These are phyloP conservation scores for Durotheca rogersii DNA, from an alignment of 495 filamentous ascomycete species.

Conservation along the genomic window DNA sequence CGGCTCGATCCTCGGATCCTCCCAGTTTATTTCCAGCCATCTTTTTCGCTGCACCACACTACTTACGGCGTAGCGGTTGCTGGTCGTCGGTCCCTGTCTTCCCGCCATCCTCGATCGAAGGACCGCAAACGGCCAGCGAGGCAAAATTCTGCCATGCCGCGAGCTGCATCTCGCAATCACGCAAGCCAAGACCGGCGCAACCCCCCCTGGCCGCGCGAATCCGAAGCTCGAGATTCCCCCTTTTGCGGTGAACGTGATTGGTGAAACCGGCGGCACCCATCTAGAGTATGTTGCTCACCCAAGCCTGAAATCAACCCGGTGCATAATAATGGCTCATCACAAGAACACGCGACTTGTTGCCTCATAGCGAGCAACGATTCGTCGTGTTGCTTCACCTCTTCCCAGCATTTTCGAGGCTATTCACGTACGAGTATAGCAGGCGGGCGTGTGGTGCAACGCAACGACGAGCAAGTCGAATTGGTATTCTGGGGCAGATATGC, in stretches of 20 bases:
- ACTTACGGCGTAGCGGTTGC: neutral
- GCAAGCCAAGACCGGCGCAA: conserved; percentile 20
- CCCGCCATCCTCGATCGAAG: conserved; percentile 19
- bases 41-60: conserved; percentile 14
- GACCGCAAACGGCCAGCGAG: conserved; percentile 28
- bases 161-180: conserved; percentile 28
- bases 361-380: conserved; percentile 26
- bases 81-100: conserved; percentile 2
- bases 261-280: conserved; percentile 20
- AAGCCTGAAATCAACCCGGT: neutral
- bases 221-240: conserved; percentile 28
- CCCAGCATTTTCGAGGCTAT: no score
- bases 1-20: conserved; percentile 34
- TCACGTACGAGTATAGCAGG: no score
- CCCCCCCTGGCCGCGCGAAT: conserved; percentile 33
- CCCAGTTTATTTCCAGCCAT: conserved; percentile 22
- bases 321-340: conserved; percentile 13
- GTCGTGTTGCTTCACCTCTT: no score
- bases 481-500: no score
- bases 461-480: no score
- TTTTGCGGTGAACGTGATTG: conserved; percentile 30
- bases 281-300: conserved; percentile 18
- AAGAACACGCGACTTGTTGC: conserved; percentile 29
- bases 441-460: no score
- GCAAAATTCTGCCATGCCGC: conserved; percentile 15